phyloP scores from a whole-genome alignment of 495 filamentous ascomycete species.

The Podospora australis region DNA sequence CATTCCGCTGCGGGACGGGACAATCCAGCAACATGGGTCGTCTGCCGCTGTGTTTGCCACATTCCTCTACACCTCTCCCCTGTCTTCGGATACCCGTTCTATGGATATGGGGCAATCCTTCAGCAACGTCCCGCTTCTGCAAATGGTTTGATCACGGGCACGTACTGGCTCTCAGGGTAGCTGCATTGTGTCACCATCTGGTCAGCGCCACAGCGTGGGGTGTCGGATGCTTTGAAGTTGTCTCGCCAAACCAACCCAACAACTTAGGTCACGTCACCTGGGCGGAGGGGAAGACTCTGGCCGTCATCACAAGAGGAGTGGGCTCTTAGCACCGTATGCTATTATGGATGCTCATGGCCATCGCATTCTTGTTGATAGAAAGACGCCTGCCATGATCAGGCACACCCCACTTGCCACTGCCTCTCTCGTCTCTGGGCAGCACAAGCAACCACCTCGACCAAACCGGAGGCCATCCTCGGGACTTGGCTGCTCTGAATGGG shows the following conservation, averaged over 20 bases:
- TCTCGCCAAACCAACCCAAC: not conserved
- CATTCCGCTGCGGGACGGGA: not conserved
- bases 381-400: not conserved
- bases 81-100: not conserved
- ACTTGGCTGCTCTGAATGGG: constrained; percentile 10
- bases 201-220: constrained; percentile 9
- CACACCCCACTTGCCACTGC: not conserved
- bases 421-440: not conserved
- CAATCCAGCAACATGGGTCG: not conserved
- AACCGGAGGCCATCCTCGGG: constrained; percentile 6
- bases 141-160: constrained; percentile 6
- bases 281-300: not conserved
- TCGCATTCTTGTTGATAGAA: not conserved
- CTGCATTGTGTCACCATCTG: constrained; percentile 12
- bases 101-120: not conserved
- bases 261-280: not conserved
- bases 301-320: no score
- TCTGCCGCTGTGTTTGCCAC: not conserved
- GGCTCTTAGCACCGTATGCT: no score
- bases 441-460: not conserved
- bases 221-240: not conserved
- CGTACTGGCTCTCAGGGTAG: constrained; percentile 6
- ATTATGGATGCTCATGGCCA: no score
- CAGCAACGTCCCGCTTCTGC: not conserved
- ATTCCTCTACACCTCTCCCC: constrained; percentile 1